Evolutionary conservation across 306 rosid species (phyloP), one percentile per base, ranked within the genome.

Genomic region (Glycine soja): DNA sequence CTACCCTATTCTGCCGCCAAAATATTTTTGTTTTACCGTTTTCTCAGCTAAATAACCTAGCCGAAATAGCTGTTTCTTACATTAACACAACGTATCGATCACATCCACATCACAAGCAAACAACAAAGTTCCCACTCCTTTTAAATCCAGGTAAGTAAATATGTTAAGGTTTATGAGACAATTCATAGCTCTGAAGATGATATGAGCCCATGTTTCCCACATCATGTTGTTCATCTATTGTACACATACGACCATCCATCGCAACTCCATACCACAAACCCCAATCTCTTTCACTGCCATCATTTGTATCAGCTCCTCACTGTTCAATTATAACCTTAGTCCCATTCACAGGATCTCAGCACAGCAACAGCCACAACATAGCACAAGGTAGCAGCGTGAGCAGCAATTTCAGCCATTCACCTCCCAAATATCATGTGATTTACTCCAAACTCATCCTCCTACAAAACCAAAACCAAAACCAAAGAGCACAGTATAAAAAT

Each of bases 401-500:
- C 78, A 70, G 58, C 57, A 43, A 59, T 57, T 80, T 77, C 64
- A 32, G 56, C 15, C 10, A 75, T 69, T 68, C 76, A 2, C 81
- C 77, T 62, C 84, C 24, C 76, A 63, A 43, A 72, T 24, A 77
- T 77, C 75, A 81, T 19, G 82, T 47, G 70, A 51, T 56, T 67
- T 80, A 82, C 59, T 78, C 70, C 81, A 81, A 77, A 79, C 72
- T 84, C 81, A 73, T 83, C 85, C 86, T 83, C 95, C 88, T 86
- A 80, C 87, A 88, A 59, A 76, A 63, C 67, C 30, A 24, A 19
- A 19, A 19, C 24, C 86, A 81, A 82, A 83, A 93, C 50, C 81
- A 85, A 88, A 76, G 84, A 85, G 84, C 83, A 83, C 85, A 86
- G 89, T 46, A 88, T 90, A 85, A 92, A 87, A 86, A 91, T 70